A percentile compares a stretch with the other conserved stretches of the same genome.
Conservation (phyloP, 306 rosid species). For the Vigna nakashimae region DNA sequence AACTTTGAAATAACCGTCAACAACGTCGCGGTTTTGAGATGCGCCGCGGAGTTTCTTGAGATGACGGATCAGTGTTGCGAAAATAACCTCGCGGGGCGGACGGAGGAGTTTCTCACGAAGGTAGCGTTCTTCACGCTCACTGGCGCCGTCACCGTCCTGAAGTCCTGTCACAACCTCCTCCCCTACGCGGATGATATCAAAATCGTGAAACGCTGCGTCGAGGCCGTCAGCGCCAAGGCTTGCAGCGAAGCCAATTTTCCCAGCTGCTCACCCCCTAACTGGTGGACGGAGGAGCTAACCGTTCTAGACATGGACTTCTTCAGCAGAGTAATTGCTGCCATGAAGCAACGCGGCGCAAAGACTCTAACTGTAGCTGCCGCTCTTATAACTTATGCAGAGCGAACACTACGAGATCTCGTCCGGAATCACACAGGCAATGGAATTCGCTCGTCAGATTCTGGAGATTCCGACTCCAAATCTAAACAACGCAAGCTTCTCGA, state of each 20-base stretch:
- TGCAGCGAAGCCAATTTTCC: slow-evolving; percentile 79
- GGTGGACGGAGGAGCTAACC: slow-evolving; percentile 86
- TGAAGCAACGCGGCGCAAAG: slow-evolving; percentile 66
- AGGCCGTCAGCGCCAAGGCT: slow-evolving; percentile 62
- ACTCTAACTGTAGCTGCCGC: slow-evolving; percentile 51
- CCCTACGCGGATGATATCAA: slow-evolving; percentile 63
- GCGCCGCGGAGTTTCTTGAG: slow-evolving; percentile 80
- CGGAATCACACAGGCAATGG: slow-evolving; percentile 71
- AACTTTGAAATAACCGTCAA: slow-evolving; percentile 83
- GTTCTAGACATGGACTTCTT: slow-evolving; percentile 62
- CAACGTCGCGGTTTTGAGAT: slow-evolving; percentile 73
- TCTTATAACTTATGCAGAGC: slow-evolving; percentile 68
- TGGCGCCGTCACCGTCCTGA: slow-evolving; percentile 69
- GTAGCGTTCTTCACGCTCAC: slow-evolving; percentile 71
- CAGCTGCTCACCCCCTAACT: slow-evolving; percentile 71
- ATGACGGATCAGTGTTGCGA: slow-evolving; percentile 68
- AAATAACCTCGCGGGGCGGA: slow-evolving; percentile 64
- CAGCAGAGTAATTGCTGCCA: slow-evolving; percentile 54
- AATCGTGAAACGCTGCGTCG: slow-evolving; percentile 67
- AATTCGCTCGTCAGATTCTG: not conserved
- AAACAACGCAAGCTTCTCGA: slow-evolving; percentile 60
- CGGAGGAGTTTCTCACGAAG: slow-evolving; percentile 71
- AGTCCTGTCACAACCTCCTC: slow-evolving; percentile 65
- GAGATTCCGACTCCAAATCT: slow-evolving; percentile 39
- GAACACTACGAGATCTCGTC: slow-evolving; percentile 68